phyloP scores from a whole-genome alignment of 306 rosid species.

The Crotalaria pallida region DNA sequence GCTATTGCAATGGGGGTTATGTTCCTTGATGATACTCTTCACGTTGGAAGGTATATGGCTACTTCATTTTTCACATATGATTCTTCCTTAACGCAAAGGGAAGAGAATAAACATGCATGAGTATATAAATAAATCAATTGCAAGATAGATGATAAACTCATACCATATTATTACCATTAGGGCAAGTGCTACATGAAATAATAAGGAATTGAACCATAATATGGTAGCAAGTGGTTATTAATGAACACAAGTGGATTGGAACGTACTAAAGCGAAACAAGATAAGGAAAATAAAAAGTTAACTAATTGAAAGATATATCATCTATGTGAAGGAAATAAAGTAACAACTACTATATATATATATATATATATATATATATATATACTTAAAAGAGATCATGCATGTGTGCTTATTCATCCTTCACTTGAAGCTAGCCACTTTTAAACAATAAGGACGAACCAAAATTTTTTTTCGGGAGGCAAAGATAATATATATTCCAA shows the following conservation, averaged over 20 bases:
- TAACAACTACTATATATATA: background rate
- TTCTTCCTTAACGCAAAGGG: background rate
- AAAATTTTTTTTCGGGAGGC: too few relatives aligned
- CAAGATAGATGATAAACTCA: too few relatives aligned
- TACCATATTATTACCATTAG: too few relatives aligned
- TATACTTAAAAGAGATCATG: too few relatives aligned
- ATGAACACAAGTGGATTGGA: background rate
- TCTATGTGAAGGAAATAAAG: background rate
- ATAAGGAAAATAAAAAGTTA: background rate
- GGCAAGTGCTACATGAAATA: background rate
- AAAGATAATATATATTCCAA: too few relatives aligned
- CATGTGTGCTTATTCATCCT: background rate
- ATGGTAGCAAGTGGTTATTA: background rate
- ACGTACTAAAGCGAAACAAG: background rate
- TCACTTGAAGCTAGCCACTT: background rate
- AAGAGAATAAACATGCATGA: background rate
- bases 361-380: too few relatives aligned
- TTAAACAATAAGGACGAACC: too few relatives aligned
- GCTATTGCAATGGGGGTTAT: slow-evolving; percentile 68
- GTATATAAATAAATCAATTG: background rate
- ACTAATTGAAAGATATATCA: background rate
- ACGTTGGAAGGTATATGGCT: slow-evolving; percentile 76
- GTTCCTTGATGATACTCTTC: slow-evolving; percentile 69
- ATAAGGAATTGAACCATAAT: background rate
- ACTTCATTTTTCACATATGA: background rate